Conservation (phyloP, 2,329 filamentous ascomycete species). For the Fusarium nematophilum region DNA sequence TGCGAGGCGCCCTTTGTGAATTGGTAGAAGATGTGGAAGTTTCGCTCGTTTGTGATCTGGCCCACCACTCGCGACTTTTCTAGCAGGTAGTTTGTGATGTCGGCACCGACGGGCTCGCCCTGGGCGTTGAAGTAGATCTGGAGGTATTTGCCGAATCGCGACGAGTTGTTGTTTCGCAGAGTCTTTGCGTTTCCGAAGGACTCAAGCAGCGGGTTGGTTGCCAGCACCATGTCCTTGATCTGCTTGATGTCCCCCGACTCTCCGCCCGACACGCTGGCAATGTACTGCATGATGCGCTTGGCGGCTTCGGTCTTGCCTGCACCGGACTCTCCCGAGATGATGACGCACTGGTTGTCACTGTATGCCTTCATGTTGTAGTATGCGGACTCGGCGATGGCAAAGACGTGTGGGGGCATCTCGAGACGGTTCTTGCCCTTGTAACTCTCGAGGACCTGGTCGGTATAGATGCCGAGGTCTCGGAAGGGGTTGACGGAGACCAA, state of each 20-base stretch:
- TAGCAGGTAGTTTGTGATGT: slow-evolving; percentile 97
- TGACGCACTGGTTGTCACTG: slow-evolving; percentile 98
- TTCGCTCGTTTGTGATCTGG: slow-evolving; percentile 94
- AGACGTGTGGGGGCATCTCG: slow-evolving; percentile 95
- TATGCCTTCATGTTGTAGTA: slow-evolving; percentile 99
- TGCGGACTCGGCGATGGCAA: slow-evolving; percentile 92
- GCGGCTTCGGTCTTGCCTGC: slow-evolving; percentile 98
- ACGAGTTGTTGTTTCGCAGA: slow-evolving; percentile 97
- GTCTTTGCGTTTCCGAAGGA: slow-evolving; percentile 99
- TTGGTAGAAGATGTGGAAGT: slow-evolving; percentile 99
- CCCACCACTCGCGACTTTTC: slow-evolving; percentile 96
- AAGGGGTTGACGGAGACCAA: slow-evolving; percentile 99
- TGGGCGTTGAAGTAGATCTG: slow-evolving; percentile 95
- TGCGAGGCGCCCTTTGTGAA: slow-evolving; percentile 95
- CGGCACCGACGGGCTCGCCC: slow-evolving; percentile 93
- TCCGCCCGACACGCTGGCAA: slow-evolving; percentile 94
- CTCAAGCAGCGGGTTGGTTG: slow-evolving; percentile 95
- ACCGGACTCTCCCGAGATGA: slow-evolving; percentile 98
- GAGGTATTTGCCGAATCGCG: slow-evolving; percentile 96
- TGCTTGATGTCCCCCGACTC: slow-evolving; percentile 88
- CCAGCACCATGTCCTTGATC: slow-evolving; percentile 99
- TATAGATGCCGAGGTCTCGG: slow-evolving; percentile 97
- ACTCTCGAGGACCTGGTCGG: slow-evolving; percentile 89
- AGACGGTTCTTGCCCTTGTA: slow-evolving; percentile 98
- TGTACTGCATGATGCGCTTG: slow-evolving; percentile 99